Evolutionary conservation across 2,329 filamentous ascomycete genomes (phyloP), one percentile per base, ranked within the genome.

Genomic region (Escovopsis sp.): DNA sequence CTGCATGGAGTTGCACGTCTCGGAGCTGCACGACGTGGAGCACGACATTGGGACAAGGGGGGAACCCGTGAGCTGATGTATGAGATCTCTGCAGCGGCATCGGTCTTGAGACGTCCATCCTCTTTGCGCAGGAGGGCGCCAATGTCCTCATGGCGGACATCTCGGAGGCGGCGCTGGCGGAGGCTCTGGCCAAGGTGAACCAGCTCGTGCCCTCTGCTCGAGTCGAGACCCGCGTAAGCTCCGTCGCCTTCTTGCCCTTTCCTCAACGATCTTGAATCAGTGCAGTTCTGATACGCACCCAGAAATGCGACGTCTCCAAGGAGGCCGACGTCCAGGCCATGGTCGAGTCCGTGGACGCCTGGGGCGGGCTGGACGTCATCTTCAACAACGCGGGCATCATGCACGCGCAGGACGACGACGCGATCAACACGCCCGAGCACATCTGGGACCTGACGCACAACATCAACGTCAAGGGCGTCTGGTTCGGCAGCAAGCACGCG

Each of bases 321-420:
- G 87, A 94, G 56, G 58, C 70, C 41, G 72, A 90, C 38, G 76
- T 94, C 23, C 63, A 85, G 50, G 73, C 76, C 37, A 74, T 81
- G 54, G 67, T 94, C 35, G 79, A 82, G 46, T 61, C 70, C 9
- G 62, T 88, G 39, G 87, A 94, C 57, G 54, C 72, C 38, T 92
- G 83, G 81, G 87, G 87, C 51, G 87, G 87, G 31, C 61, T 90
- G 3, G 87, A 94, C 55, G 67, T 94, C 52, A 83, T 94, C 49
- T 94, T 94, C 76, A 94, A 94, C 74, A 94, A 94, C 57, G 87
- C 87, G 17, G 87, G 87, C 37, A 94, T 94, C 58, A 94, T 94
- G 87, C 87, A 94, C 62, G 77, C 75, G 33, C 68, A 79, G 38
- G 80, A 86, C 56, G 77, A 72, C 51, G 78, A 85, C 56, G 85